phyloP scores from a whole-genome alignment of 2,329 filamentous ascomycete species.

The Monilinia polystroma region DNA sequence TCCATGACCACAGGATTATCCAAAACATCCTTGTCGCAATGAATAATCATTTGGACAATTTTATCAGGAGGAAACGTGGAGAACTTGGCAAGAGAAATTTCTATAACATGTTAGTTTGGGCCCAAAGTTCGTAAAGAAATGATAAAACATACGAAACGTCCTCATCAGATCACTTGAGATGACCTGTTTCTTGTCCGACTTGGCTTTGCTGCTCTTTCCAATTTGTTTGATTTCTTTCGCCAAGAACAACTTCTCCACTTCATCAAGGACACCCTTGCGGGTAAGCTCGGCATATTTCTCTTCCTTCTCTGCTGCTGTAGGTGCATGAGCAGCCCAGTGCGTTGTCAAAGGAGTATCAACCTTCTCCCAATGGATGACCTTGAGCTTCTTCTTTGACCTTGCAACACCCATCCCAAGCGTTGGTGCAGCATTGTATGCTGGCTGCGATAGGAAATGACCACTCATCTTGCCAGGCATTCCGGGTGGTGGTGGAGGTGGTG shows the following conservation, averaged over 20 bases:
- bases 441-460: constrained; percentile 71
- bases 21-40: constrained; percentile 85
- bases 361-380: constrained; percentile 99
- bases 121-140: background rate
- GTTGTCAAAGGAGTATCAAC: constrained; percentile 89
- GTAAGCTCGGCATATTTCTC: constrained; percentile 94
- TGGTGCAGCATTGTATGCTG: constrained; percentile 51
- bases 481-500: constrained; percentile 55
- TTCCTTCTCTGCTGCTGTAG: constrained; percentile 85
- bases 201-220: constrained; percentile 62
- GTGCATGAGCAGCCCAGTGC: constrained; percentile 85
- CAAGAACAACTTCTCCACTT: constrained; percentile 96
- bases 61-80: constrained; percentile 81
- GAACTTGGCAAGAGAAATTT: constrained; percentile 93
- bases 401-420: constrained; percentile 74
- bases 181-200: constrained; percentile 97
- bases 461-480: constrained; percentile 68
- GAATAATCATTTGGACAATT: constrained; percentile 88
- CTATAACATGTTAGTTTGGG: constrained; percentile 35
- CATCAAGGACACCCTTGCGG: constrained; percentile 91
- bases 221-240: constrained; percentile 94
- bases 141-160: constrained; percentile 64
- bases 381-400: constrained; percentile 97
- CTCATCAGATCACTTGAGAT: constrained; percentile 89
- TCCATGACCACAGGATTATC: constrained; percentile 95